These are phyloP conservation scores for Chytriomyces hyalinus DNA, from an alignment of 192 early-diverging fungal genomes.

Conservation along the genomic window DNA sequence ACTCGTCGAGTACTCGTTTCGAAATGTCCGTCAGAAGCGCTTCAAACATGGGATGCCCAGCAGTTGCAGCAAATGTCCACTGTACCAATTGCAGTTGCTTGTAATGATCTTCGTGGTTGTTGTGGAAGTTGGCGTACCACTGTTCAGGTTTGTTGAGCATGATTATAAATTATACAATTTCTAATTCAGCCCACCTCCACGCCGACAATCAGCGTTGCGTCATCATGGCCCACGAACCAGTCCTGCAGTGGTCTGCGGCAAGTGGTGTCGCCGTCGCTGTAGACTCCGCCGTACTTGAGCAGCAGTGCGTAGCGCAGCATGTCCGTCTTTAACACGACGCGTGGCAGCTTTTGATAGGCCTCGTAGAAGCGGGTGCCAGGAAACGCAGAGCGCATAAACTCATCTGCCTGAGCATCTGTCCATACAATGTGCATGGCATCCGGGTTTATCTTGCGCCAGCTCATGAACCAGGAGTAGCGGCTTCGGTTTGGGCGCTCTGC, in stretches of 20 bases:
- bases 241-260: slow-evolving; percentile 28
- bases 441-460: slow-evolving; percentile 2
- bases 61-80: slow-evolving; percentile 27
- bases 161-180: neutral
- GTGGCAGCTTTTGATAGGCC: slow-evolving; percentile 1
- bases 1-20: neutral
- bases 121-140: slow-evolving; percentile 23
- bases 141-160: neutral
- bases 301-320: slow-evolving; percentile 34
- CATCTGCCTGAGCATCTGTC: neutral
- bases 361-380: neutral
- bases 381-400: neutral
- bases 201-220: slow-evolving; percentile 13
- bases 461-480: neutral
- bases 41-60: slow-evolving; percentile 2
- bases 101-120: neutral
- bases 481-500: neutral
- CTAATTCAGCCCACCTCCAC: slow-evolving; percentile 23
- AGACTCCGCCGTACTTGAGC: slow-evolving; percentile 38
- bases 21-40: neutral
- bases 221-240: slow-evolving; percentile 13
- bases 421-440: slow-evolving; percentile 3
- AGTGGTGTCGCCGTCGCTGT: slow-evolving; percentile 39
- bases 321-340: slow-evolving; percentile 11
- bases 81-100: slow-evolving; percentile 11